These are phyloP conservation scores for Dalbergia cultrata DNA, from an alignment of 306 rosid species.

Conservation along the genomic window DNA sequence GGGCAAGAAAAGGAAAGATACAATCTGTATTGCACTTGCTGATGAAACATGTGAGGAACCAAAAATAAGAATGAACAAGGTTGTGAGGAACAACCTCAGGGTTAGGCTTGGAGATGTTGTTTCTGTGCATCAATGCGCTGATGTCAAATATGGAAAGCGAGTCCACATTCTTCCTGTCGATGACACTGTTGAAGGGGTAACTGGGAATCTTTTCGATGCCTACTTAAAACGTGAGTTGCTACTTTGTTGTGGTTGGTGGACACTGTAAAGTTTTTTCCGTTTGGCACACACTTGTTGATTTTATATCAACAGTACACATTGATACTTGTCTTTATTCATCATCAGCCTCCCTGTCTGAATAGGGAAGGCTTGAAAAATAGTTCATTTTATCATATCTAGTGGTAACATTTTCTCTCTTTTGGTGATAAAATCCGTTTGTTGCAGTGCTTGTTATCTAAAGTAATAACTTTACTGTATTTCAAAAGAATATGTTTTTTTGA, in stretches of 20 bases:
- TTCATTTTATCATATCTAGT: background rate
- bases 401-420: background rate
- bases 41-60: constrained; percentile 92
- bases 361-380: background rate
- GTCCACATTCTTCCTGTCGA: constrained; percentile 95
- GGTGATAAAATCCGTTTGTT: background rate
- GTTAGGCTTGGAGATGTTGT: constrained; percentile 98
- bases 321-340: background rate
- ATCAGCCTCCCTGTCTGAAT: background rate
- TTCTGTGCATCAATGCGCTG: constrained; percentile 92
- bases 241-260: background rate
- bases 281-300: background rate
- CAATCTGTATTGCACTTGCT: constrained; percentile 91
- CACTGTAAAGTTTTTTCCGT: background rate
- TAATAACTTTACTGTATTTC: background rate
- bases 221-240: constrained; percentile 84
- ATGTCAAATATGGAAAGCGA: constrained; percentile 93
- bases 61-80: constrained; percentile 96
- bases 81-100: constrained; percentile 88
- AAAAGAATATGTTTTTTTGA: background rate
- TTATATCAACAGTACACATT: background rate
- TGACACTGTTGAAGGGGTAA: constrained; percentile 94
- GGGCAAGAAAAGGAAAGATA: constrained; percentile 96
- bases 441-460: constrained; percentile 10
- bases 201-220: constrained; percentile 87